Percentiles rank a stretch among this genome's conserved stretches.
Conservation (phyloP, 768 basidiomycete genomes). For the Macrocybe gigantea region DNA sequence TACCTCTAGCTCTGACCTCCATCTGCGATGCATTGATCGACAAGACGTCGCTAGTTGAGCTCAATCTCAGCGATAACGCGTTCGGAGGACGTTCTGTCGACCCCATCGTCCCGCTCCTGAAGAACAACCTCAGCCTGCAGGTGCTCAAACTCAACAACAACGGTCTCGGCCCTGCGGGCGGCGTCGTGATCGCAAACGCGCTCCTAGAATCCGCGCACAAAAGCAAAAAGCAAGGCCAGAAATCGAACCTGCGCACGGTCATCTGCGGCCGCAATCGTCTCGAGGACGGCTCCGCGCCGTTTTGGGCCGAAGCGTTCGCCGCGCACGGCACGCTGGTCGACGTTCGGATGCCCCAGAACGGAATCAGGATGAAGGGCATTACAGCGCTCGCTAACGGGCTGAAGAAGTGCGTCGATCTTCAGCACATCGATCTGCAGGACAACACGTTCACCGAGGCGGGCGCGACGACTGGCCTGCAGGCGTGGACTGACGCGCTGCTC, state of each 20-base stretch:
- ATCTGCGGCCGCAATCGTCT: constrained; percentile 96
- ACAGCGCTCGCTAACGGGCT: constrained; percentile 73
- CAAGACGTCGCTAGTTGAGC: constrained; percentile 75
- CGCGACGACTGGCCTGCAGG: constrained; percentile 40
- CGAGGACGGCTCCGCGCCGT: constrained; percentile 79
- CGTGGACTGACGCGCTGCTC: constrained; percentile 59
- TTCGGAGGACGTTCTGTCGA: constrained; percentile 95
- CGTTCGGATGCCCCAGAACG: constrained; percentile 96
- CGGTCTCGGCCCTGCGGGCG: constrained; percentile 89
- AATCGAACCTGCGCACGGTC: constrained; percentile 69
- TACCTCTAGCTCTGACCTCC: constrained; percentile 82
- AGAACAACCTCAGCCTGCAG: constrained; percentile 74
- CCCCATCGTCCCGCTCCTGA: constrained; percentile 87
- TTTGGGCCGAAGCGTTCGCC: constrained; percentile 86
- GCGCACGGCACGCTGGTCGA: constrained; percentile 78
- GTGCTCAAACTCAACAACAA: constrained; percentile 94
- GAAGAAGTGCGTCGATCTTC: constrained; percentile 55
- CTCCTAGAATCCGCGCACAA: constrained; percentile 69
- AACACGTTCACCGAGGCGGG: constrained; percentile 72
- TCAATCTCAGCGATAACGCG: constrained; percentile 93
- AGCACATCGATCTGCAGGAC: constrained; percentile 88
- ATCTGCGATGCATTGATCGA: constrained; percentile 84
- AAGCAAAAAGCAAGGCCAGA: constrained; percentile 58
- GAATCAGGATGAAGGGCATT: constrained; percentile 91
- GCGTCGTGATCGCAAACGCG: constrained; percentile 79